Base-by-base conservation (phyloP, 2,329 filamentous ascomycete genomes). In the Fusarium incarnatum region DNA sequence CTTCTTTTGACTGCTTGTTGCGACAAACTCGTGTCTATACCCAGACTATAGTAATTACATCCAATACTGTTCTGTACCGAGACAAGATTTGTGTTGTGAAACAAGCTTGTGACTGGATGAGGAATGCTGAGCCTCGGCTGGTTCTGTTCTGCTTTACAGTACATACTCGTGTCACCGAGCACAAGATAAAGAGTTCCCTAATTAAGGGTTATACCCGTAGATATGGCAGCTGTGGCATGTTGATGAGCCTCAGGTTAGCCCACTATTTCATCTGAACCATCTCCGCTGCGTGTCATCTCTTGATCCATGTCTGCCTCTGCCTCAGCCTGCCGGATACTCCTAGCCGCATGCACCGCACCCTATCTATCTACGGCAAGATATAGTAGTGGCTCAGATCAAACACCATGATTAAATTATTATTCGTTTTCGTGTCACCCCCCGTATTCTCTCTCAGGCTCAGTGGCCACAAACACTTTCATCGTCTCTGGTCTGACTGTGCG, bases 91-190 rank as follows among this genome's bases (percentile, higher is more conserved):
- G 40, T 47, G 22, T 12, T 58, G 62, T 48, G 41, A 52, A 40
- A 67, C 50, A 32, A 28, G 25, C 30, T 30, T 27, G 22, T 42
- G 34, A 44, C 49, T 56, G 27, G 49, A 64, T 41, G 27, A 41
- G 48, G 47, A 68, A 68, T 59, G 44, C 47, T 46, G 52, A 59
- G 45, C 66, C 60, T 69, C 60, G 66, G 65, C 50, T 69, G 50
- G 28, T 60, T 32, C 37, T 46, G 13, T 52, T 11, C 28, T 30
- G 28, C 28, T 30, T 30, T 30, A 13, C 28, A 30, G 28, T 30
- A 30, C 28, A 30, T 37, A 48, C 45, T 44, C 32, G 66, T 68
- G 54, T 66, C 54, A 61, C 54, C 45, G 41, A 58, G 48, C 57
- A 47, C 28, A 22, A 64, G 30, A 41, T 27, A 30, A 13, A 23